Conservation (phyloP, 768 basidiomycete genomes). For the Tricholoma furcatifolium region DNA sequence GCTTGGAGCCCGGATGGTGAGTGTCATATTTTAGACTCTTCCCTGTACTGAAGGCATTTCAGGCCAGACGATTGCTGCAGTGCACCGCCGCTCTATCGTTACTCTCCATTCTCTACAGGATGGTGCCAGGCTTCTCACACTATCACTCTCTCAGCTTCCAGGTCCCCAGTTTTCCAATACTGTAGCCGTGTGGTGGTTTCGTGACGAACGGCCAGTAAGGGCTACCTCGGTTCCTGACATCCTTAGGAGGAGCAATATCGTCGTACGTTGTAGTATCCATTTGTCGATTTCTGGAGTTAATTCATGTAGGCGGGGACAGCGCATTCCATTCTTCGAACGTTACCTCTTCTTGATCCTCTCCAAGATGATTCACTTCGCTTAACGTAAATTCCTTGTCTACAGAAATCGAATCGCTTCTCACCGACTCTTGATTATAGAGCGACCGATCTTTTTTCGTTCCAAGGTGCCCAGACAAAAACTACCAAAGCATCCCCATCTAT, state of each 20-base stretch:
- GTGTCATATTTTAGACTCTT: slow-evolving; percentile 15
- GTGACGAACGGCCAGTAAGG: slow-evolving; percentile 39
- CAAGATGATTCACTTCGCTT: slow-evolving; percentile 65
- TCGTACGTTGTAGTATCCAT: slow-evolving; percentile 41
- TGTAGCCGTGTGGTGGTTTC: slow-evolving; percentile 74
- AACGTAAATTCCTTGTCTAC: slow-evolving; percentile 48
- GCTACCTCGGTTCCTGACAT: slow-evolving; percentile 66
- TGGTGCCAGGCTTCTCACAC: slow-evolving; percentile 52
- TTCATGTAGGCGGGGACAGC: slow-evolving; percentile 69
- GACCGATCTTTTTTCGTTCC: slow-evolving; percentile 79
- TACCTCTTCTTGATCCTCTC: slow-evolving; percentile 71
- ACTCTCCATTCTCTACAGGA: slow-evolving; percentile 80
- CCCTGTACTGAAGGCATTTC: slow-evolving; percentile 9
- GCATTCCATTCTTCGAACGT: slow-evolving; percentile 61
- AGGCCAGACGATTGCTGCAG: slow-evolving; percentile 73
- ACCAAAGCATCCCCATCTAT: slow-evolving; percentile 50
- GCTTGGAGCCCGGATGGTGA: slow-evolving; percentile 89
- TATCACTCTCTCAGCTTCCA: slow-evolving; percentile 34
- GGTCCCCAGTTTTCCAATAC: slow-evolving; percentile 27
- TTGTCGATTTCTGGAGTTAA: slow-evolving; percentile 8
- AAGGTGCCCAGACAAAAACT: slow-evolving; percentile 58
- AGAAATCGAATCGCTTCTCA: slow-evolving; percentile 15
- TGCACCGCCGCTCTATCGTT: slow-evolving; percentile 65
- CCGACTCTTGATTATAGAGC: slow-evolving; percentile 42
- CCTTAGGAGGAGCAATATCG: slow-evolving; percentile 62